Conservation (phyloP, 495 filamentous ascomycete genomes). For the Pseudotulostoma volvatum region DNA sequence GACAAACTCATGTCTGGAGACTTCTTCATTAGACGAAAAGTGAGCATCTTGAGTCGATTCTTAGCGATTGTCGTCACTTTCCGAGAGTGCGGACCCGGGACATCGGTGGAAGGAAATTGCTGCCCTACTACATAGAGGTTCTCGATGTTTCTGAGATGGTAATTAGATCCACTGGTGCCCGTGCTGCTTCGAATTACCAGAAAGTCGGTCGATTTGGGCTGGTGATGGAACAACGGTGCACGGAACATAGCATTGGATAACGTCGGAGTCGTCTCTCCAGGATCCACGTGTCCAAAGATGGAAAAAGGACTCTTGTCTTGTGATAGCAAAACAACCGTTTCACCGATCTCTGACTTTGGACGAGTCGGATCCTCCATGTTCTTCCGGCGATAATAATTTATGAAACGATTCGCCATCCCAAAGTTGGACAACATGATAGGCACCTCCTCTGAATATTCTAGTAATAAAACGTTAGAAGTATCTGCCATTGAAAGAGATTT, state of each 20-base stretch:
- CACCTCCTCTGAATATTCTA: slow-evolving; percentile 92
- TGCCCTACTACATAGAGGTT: slow-evolving; percentile 83
- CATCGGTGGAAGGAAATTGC: slow-evolving; percentile 74
- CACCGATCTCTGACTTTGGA: slow-evolving; percentile 66
- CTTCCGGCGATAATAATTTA: slow-evolving; percentile 91
- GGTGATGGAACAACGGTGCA: slow-evolving; percentile 81
- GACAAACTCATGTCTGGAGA: slow-evolving; percentile 49
- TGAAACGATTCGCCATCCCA: slow-evolving; percentile 86
- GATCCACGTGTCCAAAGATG: slow-evolving; percentile 82
- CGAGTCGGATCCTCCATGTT: slow-evolving; percentile 59
- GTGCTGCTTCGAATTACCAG: slow-evolving; percentile 69
- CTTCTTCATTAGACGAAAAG: slow-evolving; percentile 68
- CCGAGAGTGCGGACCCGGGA: slow-evolving; percentile 82
- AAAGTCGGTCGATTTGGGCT: slow-evolving; percentile 65
- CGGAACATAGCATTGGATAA: slow-evolving; percentile 92
- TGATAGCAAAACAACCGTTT: slow-evolving; percentile 68
- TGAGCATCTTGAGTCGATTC: slow-evolving; percentile 88
- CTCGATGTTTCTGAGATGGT: slow-evolving; percentile 74
- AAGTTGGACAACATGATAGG: slow-evolving; percentile 86
- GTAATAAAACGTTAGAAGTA: slow-evolving; percentile 67
- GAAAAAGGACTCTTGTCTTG: slow-evolving; percentile 93
- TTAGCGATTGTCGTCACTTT: slow-evolving; percentile 90
- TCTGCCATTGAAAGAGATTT: slow-evolving; percentile 71
- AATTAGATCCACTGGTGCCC: slow-evolving; percentile 51
- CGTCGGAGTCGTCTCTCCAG: slow-evolving; percentile 74